Evolutionary conservation across 768 basidiomycete genomes (phyloP).

Genomic region (Serendipita sp.): DNA sequence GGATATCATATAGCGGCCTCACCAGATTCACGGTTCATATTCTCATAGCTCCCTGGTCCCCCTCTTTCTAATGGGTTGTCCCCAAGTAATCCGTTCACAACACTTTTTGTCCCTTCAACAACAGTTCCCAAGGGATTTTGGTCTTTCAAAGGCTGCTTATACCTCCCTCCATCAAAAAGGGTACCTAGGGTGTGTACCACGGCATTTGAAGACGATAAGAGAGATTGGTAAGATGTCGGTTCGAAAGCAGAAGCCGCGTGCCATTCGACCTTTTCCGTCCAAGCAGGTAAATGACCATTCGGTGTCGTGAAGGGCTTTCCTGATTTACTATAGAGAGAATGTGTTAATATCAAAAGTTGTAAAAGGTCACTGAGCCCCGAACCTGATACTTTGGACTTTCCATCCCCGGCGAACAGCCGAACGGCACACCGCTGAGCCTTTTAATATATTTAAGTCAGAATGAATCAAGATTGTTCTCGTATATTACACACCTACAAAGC

Average conservation of each 20-base stretch:
- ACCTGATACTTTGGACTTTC: conserved; percentile 85
- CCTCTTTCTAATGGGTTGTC: conserved; percentile 19
- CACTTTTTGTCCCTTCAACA: not conserved
- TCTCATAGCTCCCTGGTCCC: conserved; percentile 45
- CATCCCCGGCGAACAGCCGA: conserved; percentile 73
- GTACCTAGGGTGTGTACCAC: conserved; percentile 92
- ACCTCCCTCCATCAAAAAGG: conserved; percentile 61
- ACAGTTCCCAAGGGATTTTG: not conserved
- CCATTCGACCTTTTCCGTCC: conserved; percentile 81
- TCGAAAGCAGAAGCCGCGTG: conserved; percentile 65
- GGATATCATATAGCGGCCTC: conserved; percentile 17
- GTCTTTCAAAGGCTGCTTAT: conserved; percentile 67
- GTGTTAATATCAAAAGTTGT: not conserved
- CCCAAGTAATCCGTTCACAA: not conserved
- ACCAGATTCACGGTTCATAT: conserved; percentile 85
- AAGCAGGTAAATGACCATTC: conserved; percentile 80
- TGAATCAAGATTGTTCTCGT: not conserved
- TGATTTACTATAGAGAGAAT: conserved; percentile 22
- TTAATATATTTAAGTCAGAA: not conserved
- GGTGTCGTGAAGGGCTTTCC: conserved; percentile 73
- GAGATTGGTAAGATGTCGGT: conserved; percentile 51
- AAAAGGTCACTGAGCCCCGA: not conserved
- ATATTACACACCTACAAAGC: conserved; percentile 62
- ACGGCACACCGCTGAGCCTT: conserved; percentile 87
- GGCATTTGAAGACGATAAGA: conserved; percentile 51